These are phyloP conservation scores for Epichloe baconii DNA, from an alignment of 2,329 filamentous ascomycete genomes.

Conservation along the genomic window DNA sequence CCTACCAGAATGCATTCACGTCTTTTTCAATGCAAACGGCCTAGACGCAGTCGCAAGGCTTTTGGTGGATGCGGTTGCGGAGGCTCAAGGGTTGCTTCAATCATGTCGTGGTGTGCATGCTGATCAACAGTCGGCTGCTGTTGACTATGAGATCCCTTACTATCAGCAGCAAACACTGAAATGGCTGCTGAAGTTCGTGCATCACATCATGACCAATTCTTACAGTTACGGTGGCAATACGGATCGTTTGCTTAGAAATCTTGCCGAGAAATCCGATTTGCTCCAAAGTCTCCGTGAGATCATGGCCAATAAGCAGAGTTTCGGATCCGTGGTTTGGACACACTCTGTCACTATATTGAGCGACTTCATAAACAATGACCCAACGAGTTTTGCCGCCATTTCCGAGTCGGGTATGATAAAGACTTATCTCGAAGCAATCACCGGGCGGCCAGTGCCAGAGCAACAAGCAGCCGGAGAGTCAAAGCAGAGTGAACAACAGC, in stretches of 20 bases:
- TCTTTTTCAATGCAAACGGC: constrained; percentile 76
- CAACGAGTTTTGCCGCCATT: constrained; percentile 92
- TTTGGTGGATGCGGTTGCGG: constrained; percentile 63
- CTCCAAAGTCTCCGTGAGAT: constrained; percentile 68
- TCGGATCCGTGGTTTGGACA: constrained; percentile 91
- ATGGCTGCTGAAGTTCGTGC: constrained; percentile 89
- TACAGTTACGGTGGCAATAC: constrained; percentile 62
- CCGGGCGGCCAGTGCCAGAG: constrained; percentile 32
- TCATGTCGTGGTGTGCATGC: constrained; percentile 58
- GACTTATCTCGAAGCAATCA: constrained; percentile 74
- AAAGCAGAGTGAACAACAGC: constrained; percentile 18
- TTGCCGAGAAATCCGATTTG: constrained; percentile 85
- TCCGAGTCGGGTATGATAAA: constrained; percentile 85
- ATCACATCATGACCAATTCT: constrained; percentile 81
- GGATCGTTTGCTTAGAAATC: constrained; percentile 77
- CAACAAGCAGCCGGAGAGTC: constrained; percentile 14
- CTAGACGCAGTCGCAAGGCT: constrained; percentile 85
- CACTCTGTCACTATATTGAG: constrained; percentile 84
- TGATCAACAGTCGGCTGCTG: constrained; percentile 60
- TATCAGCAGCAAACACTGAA: constrained; percentile 88
- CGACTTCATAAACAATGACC: constrained; percentile 97
- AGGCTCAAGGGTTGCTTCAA: constrained; percentile 52
- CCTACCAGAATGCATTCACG: constrained; percentile 71
- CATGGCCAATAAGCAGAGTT: constrained; percentile 64
- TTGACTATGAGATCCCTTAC: constrained; percentile 89